Evolutionary conservation across 495 filamentous ascomycete genomes (phyloP).

Genomic region (Penicillium crystallinum): DNA sequence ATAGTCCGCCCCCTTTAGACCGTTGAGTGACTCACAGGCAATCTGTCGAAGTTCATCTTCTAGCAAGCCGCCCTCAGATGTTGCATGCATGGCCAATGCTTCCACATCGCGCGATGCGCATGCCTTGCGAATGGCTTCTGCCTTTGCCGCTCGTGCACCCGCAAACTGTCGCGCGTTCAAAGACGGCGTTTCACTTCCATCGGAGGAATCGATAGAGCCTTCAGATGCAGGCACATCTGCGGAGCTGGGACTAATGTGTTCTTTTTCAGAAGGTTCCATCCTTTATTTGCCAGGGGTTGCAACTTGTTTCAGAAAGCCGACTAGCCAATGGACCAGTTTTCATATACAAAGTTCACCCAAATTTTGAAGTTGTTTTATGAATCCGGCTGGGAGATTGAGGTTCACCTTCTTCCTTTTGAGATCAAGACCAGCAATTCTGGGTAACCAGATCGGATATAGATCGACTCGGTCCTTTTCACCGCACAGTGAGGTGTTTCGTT

Average conservation of each 20-base stretch:
- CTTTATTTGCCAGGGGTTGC: not conserved
- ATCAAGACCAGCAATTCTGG: not conserved
- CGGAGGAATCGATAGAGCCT: not conserved
- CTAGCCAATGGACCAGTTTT: not conserved
- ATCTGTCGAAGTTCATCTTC: slow-evolving; percentile 71
- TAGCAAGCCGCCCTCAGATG: slow-evolving; percentile 69
- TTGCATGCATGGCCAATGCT: slow-evolving; percentile 60
- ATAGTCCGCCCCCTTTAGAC: not conserved
- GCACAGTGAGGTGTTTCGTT: not conserved
- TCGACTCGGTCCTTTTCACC: not conserved
- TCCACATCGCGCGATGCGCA: slow-evolving; percentile 61
- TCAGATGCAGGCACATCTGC: not conserved
- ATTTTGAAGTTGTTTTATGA: not conserved
- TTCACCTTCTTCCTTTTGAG: not conserved
- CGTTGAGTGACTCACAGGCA: slow-evolving; percentile 67
- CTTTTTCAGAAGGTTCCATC: not conserved
- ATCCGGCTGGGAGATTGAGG: not conserved
- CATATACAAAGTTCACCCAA: not conserved
- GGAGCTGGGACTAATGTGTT: not conserved
- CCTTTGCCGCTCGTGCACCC: slow-evolving; percentile 22
- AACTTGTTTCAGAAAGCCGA: not conserved
- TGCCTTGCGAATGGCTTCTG: slow-evolving; percentile 55
- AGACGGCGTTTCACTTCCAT: not conserved
- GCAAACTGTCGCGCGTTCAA: slow-evolving; percentile 1
- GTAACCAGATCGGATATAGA: not conserved